phyloP scores from a whole-genome alignment of 2,329 filamentous ascomycete species.

The Cladophialophora carrionii region DNA sequence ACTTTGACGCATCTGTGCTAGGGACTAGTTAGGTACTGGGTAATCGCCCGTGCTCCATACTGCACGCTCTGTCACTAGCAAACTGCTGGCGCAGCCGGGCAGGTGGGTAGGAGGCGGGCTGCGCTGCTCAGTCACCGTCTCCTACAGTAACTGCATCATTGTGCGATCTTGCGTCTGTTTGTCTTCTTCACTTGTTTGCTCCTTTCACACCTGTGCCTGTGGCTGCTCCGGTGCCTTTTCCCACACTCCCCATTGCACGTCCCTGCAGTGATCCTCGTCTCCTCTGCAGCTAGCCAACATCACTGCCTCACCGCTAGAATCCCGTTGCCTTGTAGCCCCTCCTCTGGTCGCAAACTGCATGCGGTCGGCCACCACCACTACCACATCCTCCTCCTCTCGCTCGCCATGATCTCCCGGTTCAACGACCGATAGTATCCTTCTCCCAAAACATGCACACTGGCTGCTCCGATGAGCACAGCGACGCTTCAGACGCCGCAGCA shows the following conservation, averaged over 20 bases:
- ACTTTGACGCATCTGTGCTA: conserved; percentile 16
- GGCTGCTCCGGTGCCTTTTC: background rate
- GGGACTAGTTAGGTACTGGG: background rate
- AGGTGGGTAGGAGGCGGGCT: background rate
- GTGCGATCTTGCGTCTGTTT: conserved; percentile 6
- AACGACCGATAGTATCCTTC: conserved; percentile 34
- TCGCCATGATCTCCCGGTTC: conserved; percentile 39
- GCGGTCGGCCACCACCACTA: conserved; percentile 13
- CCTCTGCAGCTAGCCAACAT: conserved; percentile 1
- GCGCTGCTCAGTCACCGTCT: conserved; percentile 6
- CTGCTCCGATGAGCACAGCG: conserved; percentile 39
- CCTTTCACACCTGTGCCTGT: conserved; percentile 8
- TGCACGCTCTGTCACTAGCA: background rate
- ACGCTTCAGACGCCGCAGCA: conserved; percentile 39
- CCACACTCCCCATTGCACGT: background rate
- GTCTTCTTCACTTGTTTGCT: conserved; percentile 9
- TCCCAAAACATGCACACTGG: conserved; percentile 32
- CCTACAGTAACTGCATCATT: background rate
- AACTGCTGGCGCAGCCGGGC: conserved; percentile 10
- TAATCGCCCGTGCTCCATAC: background rate
- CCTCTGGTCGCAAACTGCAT: conserved; percentile 18
- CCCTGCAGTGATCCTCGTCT: background rate
- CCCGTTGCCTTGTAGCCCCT: conserved; percentile 6
- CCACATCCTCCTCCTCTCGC: no score
- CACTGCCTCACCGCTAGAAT: conserved; percentile 15